Conservation (phyloP, 2,329 filamentous ascomycete species). For the Trichoderma sp. region DNA sequence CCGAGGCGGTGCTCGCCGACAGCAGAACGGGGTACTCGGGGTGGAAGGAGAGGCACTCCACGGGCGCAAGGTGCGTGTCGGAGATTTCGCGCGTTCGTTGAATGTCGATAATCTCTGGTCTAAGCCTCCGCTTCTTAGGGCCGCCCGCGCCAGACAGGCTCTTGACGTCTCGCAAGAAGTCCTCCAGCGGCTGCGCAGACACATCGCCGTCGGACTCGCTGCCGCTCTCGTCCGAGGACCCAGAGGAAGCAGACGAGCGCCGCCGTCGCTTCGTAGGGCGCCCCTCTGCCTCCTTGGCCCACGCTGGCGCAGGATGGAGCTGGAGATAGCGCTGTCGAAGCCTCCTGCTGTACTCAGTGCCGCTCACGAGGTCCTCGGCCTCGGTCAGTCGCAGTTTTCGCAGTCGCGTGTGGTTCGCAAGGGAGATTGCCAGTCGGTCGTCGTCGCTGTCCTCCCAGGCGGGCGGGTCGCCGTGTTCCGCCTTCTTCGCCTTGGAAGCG, state of each 20-base stretch:
- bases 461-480: slow-evolving; percentile 48
- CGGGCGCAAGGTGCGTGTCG: slow-evolving; percentile 73
- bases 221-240: slow-evolving; percentile 56
- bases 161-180: slow-evolving; percentile 74
- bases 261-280: slow-evolving; percentile 55
- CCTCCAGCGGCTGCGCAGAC: slow-evolving; percentile 76
- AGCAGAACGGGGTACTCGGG: slow-evolving; percentile 84
- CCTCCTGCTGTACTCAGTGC: slow-evolving; percentile 80
- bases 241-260: slow-evolving; percentile 56
- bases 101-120: slow-evolving; percentile 87
- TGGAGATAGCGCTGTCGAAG: slow-evolving; percentile 75
- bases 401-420: slow-evolving; percentile 73
- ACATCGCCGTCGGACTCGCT: slow-evolving; percentile 61
- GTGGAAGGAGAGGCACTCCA: slow-evolving; percentile 87
- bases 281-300: slow-evolving; percentile 57
- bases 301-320: slow-evolving; percentile 62
- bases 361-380: slow-evolving; percentile 81
- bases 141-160: slow-evolving; percentile 61
- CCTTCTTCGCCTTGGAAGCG: slow-evolving; percentile 33
- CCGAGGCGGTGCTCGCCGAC: slow-evolving; percentile 82
- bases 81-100: slow-evolving; percentile 85
- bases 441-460: slow-evolving; percentile 97
- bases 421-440: slow-evolving; percentile 79
- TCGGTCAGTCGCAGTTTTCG: slow-evolving; percentile 82
- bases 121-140: slow-evolving; percentile 69